Evolutionary conservation across 1,284 basidiomycete species (phyloP).

Genomic region (Marasmius tenuissimus): DNA sequence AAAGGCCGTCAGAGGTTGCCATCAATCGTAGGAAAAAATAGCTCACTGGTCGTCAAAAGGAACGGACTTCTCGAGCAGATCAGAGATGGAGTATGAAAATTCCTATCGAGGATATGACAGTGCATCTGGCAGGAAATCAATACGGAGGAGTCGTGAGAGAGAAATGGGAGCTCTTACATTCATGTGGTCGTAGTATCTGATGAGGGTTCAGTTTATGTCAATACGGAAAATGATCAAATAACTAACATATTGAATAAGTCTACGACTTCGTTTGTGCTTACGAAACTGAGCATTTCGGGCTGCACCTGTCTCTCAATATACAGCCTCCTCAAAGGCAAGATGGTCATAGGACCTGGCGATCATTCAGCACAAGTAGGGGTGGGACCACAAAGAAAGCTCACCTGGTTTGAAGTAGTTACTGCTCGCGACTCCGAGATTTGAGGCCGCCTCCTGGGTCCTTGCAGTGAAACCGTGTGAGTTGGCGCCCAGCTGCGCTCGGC

Average conservation of each 20-base stretch:
- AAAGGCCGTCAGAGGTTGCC: conserved; percentile 2
- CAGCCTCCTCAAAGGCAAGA: conserved; percentile 80
- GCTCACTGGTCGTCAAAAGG: conserved; percentile 85
- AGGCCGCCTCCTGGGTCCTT: conserved; percentile 35
- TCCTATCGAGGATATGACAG: conserved; percentile 72
- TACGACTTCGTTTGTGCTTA: conserved; percentile 81
- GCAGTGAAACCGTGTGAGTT: conserved; percentile 38
- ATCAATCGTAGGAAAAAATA: conserved; percentile 18
- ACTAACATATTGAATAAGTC: conserved; percentile 91
- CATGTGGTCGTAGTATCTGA: conserved; percentile 76
- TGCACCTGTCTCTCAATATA: conserved; percentile 89
- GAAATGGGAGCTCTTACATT: conserved; percentile 48
- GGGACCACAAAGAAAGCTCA: conserved; percentile 27
- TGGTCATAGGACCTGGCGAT: conserved; percentile 75
- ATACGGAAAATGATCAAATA: conserved; percentile 5
- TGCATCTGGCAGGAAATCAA: conserved; percentile 52
- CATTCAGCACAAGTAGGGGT: conserved; percentile 15
- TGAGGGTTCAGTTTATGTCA: conserved; percentile 9
- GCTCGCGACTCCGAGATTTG: conserved; percentile 81
- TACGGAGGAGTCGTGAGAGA: conserved; percentile 10
- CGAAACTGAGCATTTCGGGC: conserved; percentile 88
- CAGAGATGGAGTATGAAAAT: conserved; percentile 89
- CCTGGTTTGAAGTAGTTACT: conserved; percentile 95
- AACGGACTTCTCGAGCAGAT: conserved; percentile 93
- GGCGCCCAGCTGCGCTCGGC: conserved; percentile 49